Conservation (phyloP, 495 filamentous ascomycete species). For the Opeltia flavorubescens region DNA sequence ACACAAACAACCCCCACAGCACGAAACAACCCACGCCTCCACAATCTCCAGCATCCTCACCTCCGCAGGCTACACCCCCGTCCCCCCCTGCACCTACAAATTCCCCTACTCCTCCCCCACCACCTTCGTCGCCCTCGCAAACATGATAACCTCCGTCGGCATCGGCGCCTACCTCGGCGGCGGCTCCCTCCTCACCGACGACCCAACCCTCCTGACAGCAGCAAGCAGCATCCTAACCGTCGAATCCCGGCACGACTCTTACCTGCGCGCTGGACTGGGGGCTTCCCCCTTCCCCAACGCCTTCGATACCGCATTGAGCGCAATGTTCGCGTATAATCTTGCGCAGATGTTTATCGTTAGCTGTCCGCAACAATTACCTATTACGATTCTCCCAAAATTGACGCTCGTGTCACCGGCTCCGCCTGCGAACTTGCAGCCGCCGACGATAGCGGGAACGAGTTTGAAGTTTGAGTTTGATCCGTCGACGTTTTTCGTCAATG, state of each 20-base stretch:
- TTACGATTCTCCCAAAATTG: constrained; percentile 17
- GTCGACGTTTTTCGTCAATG: constrained; percentile 15
- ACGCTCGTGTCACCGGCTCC: constrained; percentile 15
- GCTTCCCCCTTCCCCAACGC: constrained; percentile 33
- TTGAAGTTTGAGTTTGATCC: constrained; percentile 17
- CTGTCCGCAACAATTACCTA: constrained; percentile 27
- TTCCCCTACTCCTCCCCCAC: constrained; percentile 31
- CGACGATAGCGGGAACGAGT: constrained; percentile 12
- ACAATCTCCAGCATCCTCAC: constrained; percentile 17
- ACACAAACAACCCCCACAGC: constrained; percentile 5
- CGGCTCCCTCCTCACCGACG: constrained; percentile 30
- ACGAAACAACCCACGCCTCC: constrained; percentile 13
- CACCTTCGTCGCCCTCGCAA: constrained; percentile 32
- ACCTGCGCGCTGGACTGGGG: constrained; percentile 30
- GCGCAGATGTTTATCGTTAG: constrained; percentile 36
- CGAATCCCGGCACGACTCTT: constrained; percentile 38
- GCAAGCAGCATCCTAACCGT: constrained; percentile 40
- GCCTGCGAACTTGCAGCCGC: constrained; percentile 12
- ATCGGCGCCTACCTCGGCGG: constrained; percentile 21
- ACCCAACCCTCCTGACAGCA: constrained; percentile 29
- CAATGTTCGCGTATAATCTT: constrained; percentile 37
- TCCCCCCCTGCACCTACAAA: constrained; percentile 35
- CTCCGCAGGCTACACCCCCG: constrained; percentile 26
- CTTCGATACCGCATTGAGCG: constrained; percentile 36
- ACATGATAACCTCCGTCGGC: constrained; percentile 22